These are phyloP conservation scores for Sporothrix luriei DNA, from an alignment of 2,329 filamentous ascomycete species.

Conservation along the genomic window DNA sequence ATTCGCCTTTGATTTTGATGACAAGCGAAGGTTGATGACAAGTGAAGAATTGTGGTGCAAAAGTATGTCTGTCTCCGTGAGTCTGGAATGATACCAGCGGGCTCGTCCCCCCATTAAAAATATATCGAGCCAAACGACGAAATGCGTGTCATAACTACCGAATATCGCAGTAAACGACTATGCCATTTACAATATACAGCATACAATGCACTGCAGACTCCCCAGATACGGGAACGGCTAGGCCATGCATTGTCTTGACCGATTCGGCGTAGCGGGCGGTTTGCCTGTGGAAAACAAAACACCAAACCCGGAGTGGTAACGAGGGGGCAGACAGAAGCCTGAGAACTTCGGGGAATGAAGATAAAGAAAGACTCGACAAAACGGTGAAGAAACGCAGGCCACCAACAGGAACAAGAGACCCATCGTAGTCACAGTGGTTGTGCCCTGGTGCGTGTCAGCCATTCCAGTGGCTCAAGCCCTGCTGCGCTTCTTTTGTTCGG, in stretches of 20 bases:
- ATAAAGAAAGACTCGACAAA: background rate
- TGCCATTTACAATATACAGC: background rate
- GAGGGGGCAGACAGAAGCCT: background rate
- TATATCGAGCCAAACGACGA: no score
- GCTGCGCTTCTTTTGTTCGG: slow-evolving; percentile 2
- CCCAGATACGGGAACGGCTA: background rate
- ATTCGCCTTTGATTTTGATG: background rate
- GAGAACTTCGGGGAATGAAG: background rate
- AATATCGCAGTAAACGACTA: no score
- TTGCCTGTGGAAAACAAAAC: background rate
- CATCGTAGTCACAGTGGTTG: background rate
- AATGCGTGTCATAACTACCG: background rate
- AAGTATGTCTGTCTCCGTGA: no score
- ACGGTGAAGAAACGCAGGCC: background rate
- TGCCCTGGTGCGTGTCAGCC: background rate
- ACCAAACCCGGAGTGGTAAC: background rate
- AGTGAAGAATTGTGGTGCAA: no score
- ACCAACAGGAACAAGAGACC: background rate
- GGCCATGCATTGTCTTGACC: background rate
- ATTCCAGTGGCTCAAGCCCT: background rate
- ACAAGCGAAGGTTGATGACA: no score
- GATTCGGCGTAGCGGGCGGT: background rate
- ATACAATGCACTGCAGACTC: no score
- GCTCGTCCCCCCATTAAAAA: no score
- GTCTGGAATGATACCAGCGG: no score